Percentiles rank a stretch among this genome's conserved stretches.
phyloP scores from a whole-genome alignment of 108 stramenopile species.

The Cyclotella cryptica region DNA sequence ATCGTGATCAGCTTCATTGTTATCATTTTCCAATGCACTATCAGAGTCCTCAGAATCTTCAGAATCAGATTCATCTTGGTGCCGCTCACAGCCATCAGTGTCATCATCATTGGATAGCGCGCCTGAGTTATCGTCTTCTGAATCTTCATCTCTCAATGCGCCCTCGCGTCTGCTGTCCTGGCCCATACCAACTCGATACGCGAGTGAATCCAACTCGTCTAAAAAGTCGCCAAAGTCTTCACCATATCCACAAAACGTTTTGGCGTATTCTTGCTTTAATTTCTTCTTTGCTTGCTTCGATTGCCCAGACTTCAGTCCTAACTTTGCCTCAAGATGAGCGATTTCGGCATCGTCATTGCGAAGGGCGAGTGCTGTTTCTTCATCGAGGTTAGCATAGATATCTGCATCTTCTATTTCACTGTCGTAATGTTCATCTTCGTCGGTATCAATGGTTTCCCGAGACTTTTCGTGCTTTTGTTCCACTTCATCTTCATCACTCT shows the following conservation, averaged over 20 bases:
- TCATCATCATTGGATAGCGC: constrained; percentile 6
- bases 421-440: constrained; percentile 13
- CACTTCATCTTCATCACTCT: constrained; percentile 43
- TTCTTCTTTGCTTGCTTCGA: constrained; percentile 52
- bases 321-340: constrained; percentile 56
- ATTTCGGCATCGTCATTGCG: constrained; percentile 63
- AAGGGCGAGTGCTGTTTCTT: constrained; percentile 49
- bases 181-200: constrained; percentile 44
- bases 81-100: constrained; percentile 39
- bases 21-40: constrained; percentile 39
- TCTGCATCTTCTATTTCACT: constrained; percentile 63
- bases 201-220: constrained; percentile 71
- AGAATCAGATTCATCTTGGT: constrained; percentile 39
- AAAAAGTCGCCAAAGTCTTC: constrained; percentile 87
- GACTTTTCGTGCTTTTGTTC: background rate
- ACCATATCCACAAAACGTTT: constrained; percentile 63
- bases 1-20: constrained; percentile 62
- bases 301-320: constrained; percentile 29
- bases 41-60: constrained; percentile 36
- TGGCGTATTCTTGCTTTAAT: constrained; percentile 46
- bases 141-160: background rate
- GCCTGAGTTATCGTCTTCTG: constrained; percentile 5
- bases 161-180: background rate
- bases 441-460: constrained; percentile 34
- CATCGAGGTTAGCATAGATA: constrained; percentile 51